Evolutionary conservation across 169 alveolate genomes (phyloP).

Genomic region (Plasmodium gonderi): DNA sequence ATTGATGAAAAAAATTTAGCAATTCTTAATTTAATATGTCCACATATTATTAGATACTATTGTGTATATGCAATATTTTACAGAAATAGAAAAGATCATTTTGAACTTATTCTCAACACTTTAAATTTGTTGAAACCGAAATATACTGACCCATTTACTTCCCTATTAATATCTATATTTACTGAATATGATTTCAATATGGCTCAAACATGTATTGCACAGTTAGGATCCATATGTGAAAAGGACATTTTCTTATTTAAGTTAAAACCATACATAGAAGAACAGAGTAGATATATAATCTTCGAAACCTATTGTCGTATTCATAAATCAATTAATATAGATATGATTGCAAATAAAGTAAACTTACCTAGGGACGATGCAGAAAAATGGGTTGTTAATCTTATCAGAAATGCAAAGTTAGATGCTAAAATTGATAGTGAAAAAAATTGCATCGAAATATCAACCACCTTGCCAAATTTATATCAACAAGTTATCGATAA

Average conservation of each 20-base stretch:
- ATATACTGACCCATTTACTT: constrained; percentile 90
- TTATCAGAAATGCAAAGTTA: constrained; percentile 88
- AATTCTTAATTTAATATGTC: constrained; percentile 80
- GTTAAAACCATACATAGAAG: constrained; percentile 90
- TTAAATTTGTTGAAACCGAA: constrained; percentile 83
- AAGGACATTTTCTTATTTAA: constrained; percentile 88
- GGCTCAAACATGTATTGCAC: constrained; percentile 88
- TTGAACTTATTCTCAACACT: constrained; percentile 80
- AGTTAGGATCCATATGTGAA: constrained; percentile 81
- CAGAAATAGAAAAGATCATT: constrained; percentile 86
- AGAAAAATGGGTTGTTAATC: constrained; percentile 93
- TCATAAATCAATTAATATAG: constrained; percentile 91
- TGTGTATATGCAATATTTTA: constrained; percentile 86
- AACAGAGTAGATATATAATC: constrained; percentile 88
- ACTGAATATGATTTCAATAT: constrained; percentile 90
- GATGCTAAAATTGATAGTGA: constrained; percentile 94
- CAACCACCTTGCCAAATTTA: constrained; percentile 88
- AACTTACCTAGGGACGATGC: constrained; percentile 90
- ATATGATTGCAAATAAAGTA: constrained; percentile 90
- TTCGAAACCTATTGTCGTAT: constrained; percentile 93
- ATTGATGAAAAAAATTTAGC: constrained; percentile 85
- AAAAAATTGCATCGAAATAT: constrained; percentile 91
- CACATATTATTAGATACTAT: constrained; percentile 86
- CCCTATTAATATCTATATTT: constrained; percentile 88
- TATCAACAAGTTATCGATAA: constrained; percentile 91